Percentiles rank a stretch among this genome's conserved stretches.
Conservation (phyloP, 2,329 filamentous ascomycete species). For the Xylaria digitata region DNA sequence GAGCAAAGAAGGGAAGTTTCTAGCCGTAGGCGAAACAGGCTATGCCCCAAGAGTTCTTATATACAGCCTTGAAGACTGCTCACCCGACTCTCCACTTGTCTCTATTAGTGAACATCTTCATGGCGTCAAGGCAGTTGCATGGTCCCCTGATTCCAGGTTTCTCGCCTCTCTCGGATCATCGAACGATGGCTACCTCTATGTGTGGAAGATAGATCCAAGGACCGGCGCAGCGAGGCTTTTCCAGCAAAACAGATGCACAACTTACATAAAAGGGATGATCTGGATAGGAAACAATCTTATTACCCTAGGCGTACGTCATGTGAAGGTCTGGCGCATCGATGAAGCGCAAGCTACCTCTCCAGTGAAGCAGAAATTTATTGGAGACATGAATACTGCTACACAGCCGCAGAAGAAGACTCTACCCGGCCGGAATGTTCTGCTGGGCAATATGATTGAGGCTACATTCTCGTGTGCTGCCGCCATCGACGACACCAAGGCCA, state of each 20-base stretch:
- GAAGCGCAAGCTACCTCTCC: constrained; percentile 71
- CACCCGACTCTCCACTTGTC: constrained; percentile 83
- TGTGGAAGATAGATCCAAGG: constrained; percentile 88
- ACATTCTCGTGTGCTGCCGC: constrained; percentile 83
- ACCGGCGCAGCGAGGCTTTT: constrained; percentile 83
- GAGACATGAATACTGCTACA: constrained; percentile 56
- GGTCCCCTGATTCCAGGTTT: constrained; percentile 86
- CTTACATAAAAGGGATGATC: constrained; percentile 83
- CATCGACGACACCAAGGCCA: constrained; percentile 77
- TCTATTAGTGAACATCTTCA: constrained; percentile 90
- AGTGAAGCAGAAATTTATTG: constrained; percentile 68
- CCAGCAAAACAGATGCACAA: constrained; percentile 92
- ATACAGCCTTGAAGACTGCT: constrained; percentile 84
- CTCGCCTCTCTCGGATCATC: constrained; percentile 88
- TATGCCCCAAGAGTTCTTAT: constrained; percentile 92
- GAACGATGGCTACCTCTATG: constrained; percentile 93
- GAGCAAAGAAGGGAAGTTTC: constrained; percentile 84
- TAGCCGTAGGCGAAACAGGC: constrained; percentile 95
- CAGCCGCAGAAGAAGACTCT: constrained; percentile 76
- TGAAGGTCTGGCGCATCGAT: constrained; percentile 92
- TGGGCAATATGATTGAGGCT: constrained; percentile 83
- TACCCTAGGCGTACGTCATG: constrained; percentile 88
- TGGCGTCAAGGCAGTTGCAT: constrained; percentile 88
- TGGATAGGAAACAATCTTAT: constrained; percentile 89
- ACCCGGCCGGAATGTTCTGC: constrained; percentile 85